Evolutionary conservation across 2,329 filamentous ascomycete genomes (phyloP), one percentile per base, ranked within the genome.

Genomic region (Ascosphaera apis): DNA sequence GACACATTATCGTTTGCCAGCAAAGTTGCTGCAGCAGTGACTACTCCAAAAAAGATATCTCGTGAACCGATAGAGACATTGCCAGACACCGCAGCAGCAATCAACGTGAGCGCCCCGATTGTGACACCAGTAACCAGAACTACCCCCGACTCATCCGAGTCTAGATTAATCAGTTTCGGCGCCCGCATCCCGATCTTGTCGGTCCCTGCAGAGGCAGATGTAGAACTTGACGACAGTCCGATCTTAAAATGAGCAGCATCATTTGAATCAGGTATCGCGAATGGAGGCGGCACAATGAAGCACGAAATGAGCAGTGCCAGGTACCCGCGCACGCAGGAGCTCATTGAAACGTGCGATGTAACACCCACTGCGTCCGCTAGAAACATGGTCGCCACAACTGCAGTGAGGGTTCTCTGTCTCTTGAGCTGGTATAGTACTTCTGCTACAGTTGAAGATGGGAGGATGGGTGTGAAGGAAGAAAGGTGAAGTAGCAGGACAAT

Each of bases 391-490:
- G 38, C n/a, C 4, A 41, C 21, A 35, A 37, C 36, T 6, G 21
- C 21, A 18, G 25, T 11, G 9, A 37, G 33, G 11, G 36, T 33
- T 25, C 37, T 42, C 15, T 36, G 36, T n/a, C 31, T 36, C 15
- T 33, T 36, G 28, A 39, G 17, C 16, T 23, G 25, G 19, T 36
- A 16, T 35, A 40, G 6, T 44, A 13, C 40, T 33, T n/a, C 35
- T 33, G 13, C 35, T 36, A 4, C 41, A 35, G 12, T 47, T 28
- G 15, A 52, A 7, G 15, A 43, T 45, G 16, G 53, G 50, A 15
- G 69, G 39, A 5, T 61, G 62, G 11, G 61, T 57, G 5, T 62
- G 56, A 2, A 57, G 42, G 5, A 60, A 57, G 19, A 21, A 9
- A 21, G 19, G 4, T 4, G 4, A 23, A 61, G 48, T 31, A 70